Conservation (phyloP, 352 stramenopile genomes). For the Pythium dissotocum region DNA sequence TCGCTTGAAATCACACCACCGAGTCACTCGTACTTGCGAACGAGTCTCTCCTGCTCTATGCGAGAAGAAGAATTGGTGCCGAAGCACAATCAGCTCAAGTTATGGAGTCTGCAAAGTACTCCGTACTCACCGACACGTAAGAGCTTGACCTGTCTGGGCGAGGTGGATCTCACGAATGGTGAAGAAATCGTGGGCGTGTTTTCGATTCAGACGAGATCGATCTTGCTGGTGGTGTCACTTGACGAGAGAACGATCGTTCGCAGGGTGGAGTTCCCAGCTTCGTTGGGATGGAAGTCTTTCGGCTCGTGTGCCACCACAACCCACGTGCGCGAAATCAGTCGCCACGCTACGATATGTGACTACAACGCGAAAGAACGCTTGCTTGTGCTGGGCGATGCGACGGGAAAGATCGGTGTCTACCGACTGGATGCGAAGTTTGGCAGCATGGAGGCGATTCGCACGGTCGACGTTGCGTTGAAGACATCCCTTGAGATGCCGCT, state of each 20-base stretch:
- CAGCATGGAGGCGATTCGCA: constrained; percentile 8
- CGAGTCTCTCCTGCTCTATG: not conserved
- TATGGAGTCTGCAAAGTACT: not conserved
- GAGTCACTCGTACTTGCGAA: too few species aligned
- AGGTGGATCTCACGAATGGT: not conserved
- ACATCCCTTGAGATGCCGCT: constrained; percentile 25
- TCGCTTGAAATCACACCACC: not conserved
- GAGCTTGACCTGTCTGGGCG: not conserved
- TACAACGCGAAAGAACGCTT: not conserved
- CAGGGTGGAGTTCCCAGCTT: not conserved
- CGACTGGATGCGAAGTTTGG: constrained; percentile 18
- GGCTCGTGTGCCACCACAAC: not conserved
- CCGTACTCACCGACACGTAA: not conserved
- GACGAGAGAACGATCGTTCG: not conserved
- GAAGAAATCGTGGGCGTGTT: not conserved
- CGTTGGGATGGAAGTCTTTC: not conserved
- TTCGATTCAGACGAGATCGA: not conserved
- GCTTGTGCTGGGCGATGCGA: not conserved
- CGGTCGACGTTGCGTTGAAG: constrained; percentile 13
- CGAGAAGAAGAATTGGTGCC: not conserved
- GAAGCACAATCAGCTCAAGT: not conserved
- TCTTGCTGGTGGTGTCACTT: not conserved
- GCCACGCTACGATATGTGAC: not conserved
- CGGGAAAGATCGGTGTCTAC: not conserved
- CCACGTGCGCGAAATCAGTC: not conserved